Percentiles rank a stretch among this genome's conserved stretches.
These are phyloP conservation scores for Dendrocalamus latiflorus DNA, from an alignment of 202 grass and related monocot genomes.

Conservation along the genomic window DNA sequence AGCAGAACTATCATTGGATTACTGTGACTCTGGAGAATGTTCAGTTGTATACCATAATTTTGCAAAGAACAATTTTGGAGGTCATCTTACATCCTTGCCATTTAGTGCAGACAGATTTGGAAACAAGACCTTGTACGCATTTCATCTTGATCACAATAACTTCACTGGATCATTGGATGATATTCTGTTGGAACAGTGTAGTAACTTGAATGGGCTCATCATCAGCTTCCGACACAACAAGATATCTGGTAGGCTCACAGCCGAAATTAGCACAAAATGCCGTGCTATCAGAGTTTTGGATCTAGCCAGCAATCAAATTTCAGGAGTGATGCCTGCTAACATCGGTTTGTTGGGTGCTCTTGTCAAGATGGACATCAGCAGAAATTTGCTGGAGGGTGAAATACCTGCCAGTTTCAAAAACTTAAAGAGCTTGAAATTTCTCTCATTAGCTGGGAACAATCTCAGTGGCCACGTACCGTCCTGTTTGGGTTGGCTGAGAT, in stretches of 20 bases:
- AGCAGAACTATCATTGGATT: slow-evolving; percentile 19
- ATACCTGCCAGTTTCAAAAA: slow-evolving; percentile 67
- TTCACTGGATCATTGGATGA: slow-evolving; percentile 54
- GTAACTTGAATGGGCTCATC: slow-evolving; percentile 44
- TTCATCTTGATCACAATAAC: slow-evolving; percentile 57
- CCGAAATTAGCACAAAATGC: slow-evolving; percentile 48
- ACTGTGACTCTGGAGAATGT: slow-evolving; percentile 31
- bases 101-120: slow-evolving; percentile 41
- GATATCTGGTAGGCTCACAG: slow-evolving; percentile 51
- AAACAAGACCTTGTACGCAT: slow-evolving; percentile 47
- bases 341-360: slow-evolving; percentile 55
- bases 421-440: slow-evolving; percentile 62
- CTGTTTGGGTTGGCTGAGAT: slow-evolving; percentile 50
- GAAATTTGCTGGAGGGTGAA: slow-evolving; percentile 56
- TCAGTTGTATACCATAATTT: slow-evolving; percentile 77
- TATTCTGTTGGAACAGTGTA: slow-evolving; percentile 66
- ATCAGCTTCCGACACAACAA: slow-evolving; percentile 55
- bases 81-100: slow-evolving; percentile 53
- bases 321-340: slow-evolving; percentile 62
- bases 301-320: slow-evolving; percentile 64
- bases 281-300: slow-evolving; percentile 61
- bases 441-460: slow-evolving; percentile 70
- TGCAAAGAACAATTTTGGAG: slow-evolving; percentile 61
- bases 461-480: slow-evolving; percentile 58
- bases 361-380: slow-evolving; percentile 64